Conservation (phyloP, 345 rosid genomes). For the Excoecaria agallocha region DNA sequence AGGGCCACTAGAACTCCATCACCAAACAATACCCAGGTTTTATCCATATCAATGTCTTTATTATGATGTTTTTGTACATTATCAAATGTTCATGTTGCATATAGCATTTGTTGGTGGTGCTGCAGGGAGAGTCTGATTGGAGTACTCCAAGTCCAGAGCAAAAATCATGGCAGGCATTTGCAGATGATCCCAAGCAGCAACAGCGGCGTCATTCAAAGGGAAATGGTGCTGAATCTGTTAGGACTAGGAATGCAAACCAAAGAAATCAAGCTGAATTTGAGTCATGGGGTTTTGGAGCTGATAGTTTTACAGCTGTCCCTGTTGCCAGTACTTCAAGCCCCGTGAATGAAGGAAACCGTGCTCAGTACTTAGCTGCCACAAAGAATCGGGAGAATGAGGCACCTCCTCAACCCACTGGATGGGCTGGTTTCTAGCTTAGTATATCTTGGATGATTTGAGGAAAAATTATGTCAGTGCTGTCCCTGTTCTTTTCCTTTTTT, state of each 20-base stretch:
- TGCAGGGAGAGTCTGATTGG: constrained; percentile 53
- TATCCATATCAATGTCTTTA: constrained; percentile 2
- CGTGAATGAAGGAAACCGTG: constrained; percentile 45
- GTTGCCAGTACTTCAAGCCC: constrained; percentile 31
- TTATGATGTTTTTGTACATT: not conserved
- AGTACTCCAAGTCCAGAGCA: constrained; percentile 44
- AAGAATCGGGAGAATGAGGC: constrained; percentile 48
- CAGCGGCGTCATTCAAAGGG: constrained; percentile 42
- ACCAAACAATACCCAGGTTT: constrained; percentile 53
- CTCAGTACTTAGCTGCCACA: constrained; percentile 42
- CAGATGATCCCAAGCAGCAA: constrained; percentile 49
- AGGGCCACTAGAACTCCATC: constrained; percentile 61
- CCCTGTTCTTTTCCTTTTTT: not conserved
- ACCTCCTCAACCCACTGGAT: constrained; percentile 81
- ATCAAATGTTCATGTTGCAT: not conserved
- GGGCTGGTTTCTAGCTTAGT: constrained; percentile 81
- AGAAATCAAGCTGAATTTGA: constrained; percentile 53
- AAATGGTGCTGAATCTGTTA: constrained; percentile 42
- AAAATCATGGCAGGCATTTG: constrained; percentile 77
- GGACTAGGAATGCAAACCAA: constrained; percentile 44
- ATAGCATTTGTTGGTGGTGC: constrained; percentile 19
- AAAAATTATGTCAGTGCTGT: not conserved
- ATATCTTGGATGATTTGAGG: not conserved
- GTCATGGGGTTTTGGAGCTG: constrained; percentile 83
- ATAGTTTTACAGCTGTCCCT: constrained; percentile 63